These are phyloP conservation scores for Populus tremula DNA, from an alignment of 345 rosid species.

Conservation along the genomic window DNA sequence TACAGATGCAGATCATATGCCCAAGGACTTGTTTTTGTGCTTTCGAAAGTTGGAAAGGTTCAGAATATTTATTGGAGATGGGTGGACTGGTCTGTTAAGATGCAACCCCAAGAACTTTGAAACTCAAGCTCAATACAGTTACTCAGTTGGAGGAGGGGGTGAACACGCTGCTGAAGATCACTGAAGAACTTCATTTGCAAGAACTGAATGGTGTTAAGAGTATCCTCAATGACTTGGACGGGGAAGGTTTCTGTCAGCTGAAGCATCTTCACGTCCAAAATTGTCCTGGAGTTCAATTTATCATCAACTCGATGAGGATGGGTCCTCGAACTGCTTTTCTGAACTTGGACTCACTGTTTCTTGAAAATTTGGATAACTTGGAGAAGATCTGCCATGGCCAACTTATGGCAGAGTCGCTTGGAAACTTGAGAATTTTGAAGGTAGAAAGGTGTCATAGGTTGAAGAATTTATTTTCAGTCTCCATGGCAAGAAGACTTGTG, in stretches of 20 bases:
- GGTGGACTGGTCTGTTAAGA: neutral
- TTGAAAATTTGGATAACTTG: conserved; percentile 5
- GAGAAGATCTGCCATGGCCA: conserved; percentile 11
- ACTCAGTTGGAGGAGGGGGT: neutral
- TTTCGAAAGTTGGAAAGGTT: no score
- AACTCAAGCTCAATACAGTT: neutral
- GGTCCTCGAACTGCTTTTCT: neutral
- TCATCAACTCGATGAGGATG: neutral
- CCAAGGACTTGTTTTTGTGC: no score
- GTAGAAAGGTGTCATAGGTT: neutral
- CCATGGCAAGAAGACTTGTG: conserved; percentile 6
- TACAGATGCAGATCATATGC: no score
- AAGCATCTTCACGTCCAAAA: conserved; percentile 14
- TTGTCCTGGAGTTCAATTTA: neutral
- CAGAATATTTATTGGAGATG: neutral
- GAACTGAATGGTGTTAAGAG: neutral
- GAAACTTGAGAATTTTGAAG: conserved; percentile 7
- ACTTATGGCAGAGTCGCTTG: conserved; percentile 7
- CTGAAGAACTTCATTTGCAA: conserved; percentile 1
- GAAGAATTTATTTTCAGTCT: conserved; percentile 16
- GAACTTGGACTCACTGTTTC: conserved; percentile 6
- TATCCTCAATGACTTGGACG: no score
- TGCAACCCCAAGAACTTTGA: no score
- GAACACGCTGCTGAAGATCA: neutral
- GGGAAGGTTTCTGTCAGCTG: neutral